These are phyloP conservation scores for Pichia scutulata DNA, from an alignment of 805 yeast species.

Conservation along the genomic window DNA sequence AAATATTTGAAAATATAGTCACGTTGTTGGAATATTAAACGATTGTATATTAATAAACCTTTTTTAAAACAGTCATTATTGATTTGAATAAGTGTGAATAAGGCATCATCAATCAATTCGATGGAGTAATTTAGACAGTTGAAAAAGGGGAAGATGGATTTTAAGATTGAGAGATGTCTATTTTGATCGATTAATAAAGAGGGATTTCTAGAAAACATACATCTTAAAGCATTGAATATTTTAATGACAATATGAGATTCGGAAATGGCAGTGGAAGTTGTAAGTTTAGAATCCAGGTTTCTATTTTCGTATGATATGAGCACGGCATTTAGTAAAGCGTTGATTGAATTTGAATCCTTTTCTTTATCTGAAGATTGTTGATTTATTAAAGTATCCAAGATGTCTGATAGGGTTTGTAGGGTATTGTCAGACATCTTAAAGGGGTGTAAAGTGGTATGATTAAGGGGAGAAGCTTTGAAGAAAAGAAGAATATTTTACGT, in stretches of 20 bases:
- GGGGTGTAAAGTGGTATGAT: too few species aligned
- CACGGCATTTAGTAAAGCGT: constrained; percentile 24
- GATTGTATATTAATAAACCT: constrained; percentile 19
- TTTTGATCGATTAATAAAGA: constrained; percentile 19
- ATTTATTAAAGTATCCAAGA: constrained; percentile 22
- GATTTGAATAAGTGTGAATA: constrained; percentile 19
- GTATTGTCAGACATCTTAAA: constrained; percentile 14
- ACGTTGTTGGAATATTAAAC: constrained; percentile 17
- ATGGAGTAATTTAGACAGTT: constrained; percentile 19
- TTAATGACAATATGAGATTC: constrained; percentile 11
- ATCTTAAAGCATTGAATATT: constrained; percentile 23
- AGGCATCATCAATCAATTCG: constrained; percentile 19
- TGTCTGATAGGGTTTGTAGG: constrained; percentile 20
- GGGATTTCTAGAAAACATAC: constrained; percentile 19
- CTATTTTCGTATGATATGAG: constrained; percentile 20
- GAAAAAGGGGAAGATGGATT: constrained; percentile 20
- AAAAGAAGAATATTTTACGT: too few species aligned
- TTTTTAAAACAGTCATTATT: constrained; percentile 14
- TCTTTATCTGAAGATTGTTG: constrained; percentile 20
- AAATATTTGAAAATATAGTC: constrained; percentile 17
- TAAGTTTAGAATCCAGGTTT: constrained; percentile 12
- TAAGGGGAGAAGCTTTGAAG: too few species aligned
- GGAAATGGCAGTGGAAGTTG: constrained; percentile 6
- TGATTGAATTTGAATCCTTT: constrained; percentile 25
- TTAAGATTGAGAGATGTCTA: constrained; percentile 3